Evolutionary conservation across 441 rosid species (phyloP), one percentile per base, ranked within the genome.

Genomic region (Arabidopsis hybrid): DNA sequence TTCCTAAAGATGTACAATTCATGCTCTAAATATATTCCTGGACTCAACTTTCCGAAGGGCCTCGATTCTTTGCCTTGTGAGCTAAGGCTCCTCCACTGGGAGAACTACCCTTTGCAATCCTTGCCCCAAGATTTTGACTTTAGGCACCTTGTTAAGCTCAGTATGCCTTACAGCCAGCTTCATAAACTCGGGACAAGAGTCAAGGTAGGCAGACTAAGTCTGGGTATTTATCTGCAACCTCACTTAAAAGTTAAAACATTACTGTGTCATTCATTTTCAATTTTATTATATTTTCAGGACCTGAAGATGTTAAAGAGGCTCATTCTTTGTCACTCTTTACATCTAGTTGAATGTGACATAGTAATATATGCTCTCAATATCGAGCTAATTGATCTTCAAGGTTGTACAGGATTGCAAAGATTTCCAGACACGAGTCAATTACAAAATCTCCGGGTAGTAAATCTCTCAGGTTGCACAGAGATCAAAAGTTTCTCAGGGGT

Each of bases 41-140:
- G 26, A 39, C 59, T 73, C 78, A 56, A 49, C 34, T 43, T 78
- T 39, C 55, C 71, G 1, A 62, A 57, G 32, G 67, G 72, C 0
- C 65, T 69, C 1, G 0, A 66, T 1, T 67, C 13, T 16, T 35
- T 76, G 43, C 66, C 80, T 0, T n/a, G 26, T 16, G 73, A 52
- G 39, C 56, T 84, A 21, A 56, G 80, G 39, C 34, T 74, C 45
- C 55, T 82, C 3, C 31, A 8, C 2, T 84, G 87, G 85, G 14
- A 64, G 32, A 60, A 56, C 57, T 84, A 52, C 43, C 79, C 72
- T 8, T 57, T 83, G 3, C 42, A 46, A 39, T 75, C 36, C 2
- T 56, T 83, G 69, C 81, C 79, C 34, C 51, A 69, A 10, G 18
- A 8, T 18, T 39, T 72, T 53, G 40, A 59, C 21, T 50, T 35